Conservation (phyloP, 225 moss, liverwort and hornwort species). For the Climacium dendroides region DNA sequence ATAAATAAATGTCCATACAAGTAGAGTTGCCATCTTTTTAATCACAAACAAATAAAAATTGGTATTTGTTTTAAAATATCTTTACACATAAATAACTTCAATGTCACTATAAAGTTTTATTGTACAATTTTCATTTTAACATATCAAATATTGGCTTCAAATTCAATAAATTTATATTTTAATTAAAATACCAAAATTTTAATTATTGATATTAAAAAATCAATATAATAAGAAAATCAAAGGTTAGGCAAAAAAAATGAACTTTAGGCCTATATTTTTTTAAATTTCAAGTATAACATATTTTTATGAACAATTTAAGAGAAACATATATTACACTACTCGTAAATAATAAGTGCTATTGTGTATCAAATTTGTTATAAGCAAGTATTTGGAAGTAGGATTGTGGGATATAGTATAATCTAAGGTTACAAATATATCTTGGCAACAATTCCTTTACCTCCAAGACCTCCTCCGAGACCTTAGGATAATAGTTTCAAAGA, state of each 20-base stretch:
- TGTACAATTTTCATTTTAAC: not conserved
- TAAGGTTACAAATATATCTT: not conserved
- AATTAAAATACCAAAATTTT: no score
- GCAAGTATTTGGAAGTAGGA: rapidly evolving
- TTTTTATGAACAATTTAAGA: not conserved
- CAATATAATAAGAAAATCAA: not conserved
- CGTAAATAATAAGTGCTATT: not conserved
- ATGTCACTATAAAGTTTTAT: not conserved
- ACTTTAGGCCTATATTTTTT: rapidly evolving
- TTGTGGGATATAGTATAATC: rapidly evolving
- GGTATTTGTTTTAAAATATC: not conserved
- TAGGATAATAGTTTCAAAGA: not conserved
- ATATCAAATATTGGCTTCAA: not conserved
- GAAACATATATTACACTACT: rapidly evolving
- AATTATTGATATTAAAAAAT: no score
- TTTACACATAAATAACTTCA: not conserved
- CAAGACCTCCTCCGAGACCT: rapidly evolving
- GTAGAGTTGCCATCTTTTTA: conserved; percentile 6
- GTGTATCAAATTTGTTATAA: not conserved
- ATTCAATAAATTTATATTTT: no score
- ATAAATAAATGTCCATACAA: conserved; percentile 11
- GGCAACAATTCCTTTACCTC: rapidly evolving
- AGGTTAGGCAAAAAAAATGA: not conserved
- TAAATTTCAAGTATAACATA: no score
- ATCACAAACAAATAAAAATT: not conserved